Conservation (phyloP, 1,284 basidiomycete species). For the Heterobasidion annosum region DNA sequence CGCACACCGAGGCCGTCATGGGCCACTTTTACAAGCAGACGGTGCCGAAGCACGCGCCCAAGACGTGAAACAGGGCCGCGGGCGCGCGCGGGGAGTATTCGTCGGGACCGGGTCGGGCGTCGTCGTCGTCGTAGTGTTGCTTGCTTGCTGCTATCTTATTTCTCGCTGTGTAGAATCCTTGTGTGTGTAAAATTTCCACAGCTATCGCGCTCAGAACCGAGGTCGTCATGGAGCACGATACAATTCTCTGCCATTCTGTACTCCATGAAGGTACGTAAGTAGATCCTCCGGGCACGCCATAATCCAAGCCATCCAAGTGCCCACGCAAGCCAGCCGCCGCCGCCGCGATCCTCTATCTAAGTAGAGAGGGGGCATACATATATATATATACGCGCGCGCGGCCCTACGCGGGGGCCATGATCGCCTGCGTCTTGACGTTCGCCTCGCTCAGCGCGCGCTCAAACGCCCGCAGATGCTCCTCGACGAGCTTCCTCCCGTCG, state of each 20-base stretch:
- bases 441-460: conserved; percentile 62
- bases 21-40: conserved; percentile 69
- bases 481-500: conserved; percentile 60
- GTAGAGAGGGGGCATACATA: neutral
- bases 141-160: no score
- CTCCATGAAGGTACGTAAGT: neutral
- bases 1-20: conserved; percentile 67
- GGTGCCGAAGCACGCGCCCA: conserved; percentile 20
- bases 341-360: neutral
- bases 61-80: neutral
- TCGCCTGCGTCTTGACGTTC: conserved; percentile 62
- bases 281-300: neutral
- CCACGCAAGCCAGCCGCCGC: neutral
- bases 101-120: no score
- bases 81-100: no score
- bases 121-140: no score
- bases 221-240: no score
- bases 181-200: no score
- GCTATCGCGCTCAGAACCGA: no score
- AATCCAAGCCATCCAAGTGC: neutral
- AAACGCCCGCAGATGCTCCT: conserved; percentile 67
- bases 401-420: conserved; percentile 48
- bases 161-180: no score
- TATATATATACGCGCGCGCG: no score
- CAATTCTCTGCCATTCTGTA: no score